Evolutionary conservation across 208 protist genomes (phyloP).

Genomic region (Crithidia thermophila): DNA sequence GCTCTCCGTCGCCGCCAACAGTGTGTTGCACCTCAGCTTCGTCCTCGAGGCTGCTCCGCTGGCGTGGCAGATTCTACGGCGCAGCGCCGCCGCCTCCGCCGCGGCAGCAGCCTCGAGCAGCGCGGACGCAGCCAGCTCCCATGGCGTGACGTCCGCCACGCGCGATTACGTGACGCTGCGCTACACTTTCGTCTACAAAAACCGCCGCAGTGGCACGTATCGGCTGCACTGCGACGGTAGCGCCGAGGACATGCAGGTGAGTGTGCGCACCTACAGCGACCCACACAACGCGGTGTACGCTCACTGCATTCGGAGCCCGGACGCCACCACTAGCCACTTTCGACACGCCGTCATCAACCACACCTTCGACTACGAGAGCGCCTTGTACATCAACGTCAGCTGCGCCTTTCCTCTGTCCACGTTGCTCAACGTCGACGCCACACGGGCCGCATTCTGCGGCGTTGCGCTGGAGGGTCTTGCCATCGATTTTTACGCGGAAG

Average conservation of each 20-base stretch:
- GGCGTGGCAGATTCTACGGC: not conserved
- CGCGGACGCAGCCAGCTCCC: not conserved
- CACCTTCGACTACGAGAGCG: not conserved
- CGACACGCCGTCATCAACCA: slow-evolving; percentile 12
- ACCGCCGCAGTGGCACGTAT: slow-evolving; percentile 23
- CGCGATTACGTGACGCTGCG: slow-evolving; percentile 12
- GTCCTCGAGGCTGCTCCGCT: not conserved
- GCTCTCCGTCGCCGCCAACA: slow-evolving; percentile 13
- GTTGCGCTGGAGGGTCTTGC: slow-evolving; percentile 34
- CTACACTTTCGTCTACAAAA: slow-evolving; percentile 30
- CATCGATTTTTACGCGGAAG: not conserved
- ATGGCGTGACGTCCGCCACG: not conserved
- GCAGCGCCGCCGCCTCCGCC: not conserved
- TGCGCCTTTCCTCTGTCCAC: slow-evolving; percentile 32
- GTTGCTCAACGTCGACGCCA: slow-evolving; percentile 10
- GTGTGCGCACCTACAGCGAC: not conserved
- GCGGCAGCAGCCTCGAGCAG: not conserved
- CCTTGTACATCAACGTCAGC: slow-evolving; percentile 32
- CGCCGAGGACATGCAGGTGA: slow-evolving; percentile 27
- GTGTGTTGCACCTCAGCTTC: slow-evolving; percentile 1
- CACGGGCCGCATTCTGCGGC: slow-evolving; percentile 30
- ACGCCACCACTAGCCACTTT: not conserved
- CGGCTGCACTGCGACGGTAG: slow-evolving; percentile 47
- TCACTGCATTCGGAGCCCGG: slow-evolving; percentile 1
- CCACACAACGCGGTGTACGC: not conserved